Conservation (phyloP, 305 asterid genomes). For the Fraxinus baroniana region DNA sequence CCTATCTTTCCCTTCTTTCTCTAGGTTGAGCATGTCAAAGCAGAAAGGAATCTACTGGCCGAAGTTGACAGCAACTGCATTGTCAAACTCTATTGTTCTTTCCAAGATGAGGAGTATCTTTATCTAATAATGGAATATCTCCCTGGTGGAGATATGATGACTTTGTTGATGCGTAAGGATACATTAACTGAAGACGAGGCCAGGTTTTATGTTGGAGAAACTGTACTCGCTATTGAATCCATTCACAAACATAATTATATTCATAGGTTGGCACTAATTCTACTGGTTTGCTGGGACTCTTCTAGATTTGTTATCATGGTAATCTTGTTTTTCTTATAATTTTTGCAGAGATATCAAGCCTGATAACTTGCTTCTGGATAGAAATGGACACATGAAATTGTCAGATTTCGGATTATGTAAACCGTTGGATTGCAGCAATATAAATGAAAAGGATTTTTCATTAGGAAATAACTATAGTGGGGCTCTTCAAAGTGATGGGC, state of each 20-base stretch:
- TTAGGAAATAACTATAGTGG: constrained; percentile 64
- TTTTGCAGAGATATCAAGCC: constrained; percentile 90
- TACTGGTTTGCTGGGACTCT: constrained; percentile 23
- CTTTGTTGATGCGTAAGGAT: constrained; percentile 91
- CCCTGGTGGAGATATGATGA: constrained; percentile 99
- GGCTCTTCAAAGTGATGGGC: constrained; percentile 79
- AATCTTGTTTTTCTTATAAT: constrained; percentile 17
- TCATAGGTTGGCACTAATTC: constrained; percentile 59
- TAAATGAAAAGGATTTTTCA: constrained; percentile 83
- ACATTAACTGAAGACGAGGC: constrained; percentile 88
- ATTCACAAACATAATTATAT: constrained; percentile 87
- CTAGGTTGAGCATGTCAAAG: constrained; percentile 94
- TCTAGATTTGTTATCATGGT: constrained; percentile 7
- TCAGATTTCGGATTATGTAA: constrained; percentile 94
- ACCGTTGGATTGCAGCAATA: constrained; percentile 83
- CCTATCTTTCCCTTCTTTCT: constrained; percentile 17
- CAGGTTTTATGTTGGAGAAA: constrained; percentile 86
- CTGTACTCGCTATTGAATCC: constrained; percentile 91
- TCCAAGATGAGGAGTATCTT: constrained; percentile 93
- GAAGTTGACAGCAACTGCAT: constrained; percentile 96
- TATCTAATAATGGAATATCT: constrained; percentile 94
- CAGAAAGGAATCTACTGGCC: constrained; percentile 87
- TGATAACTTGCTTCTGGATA: constrained; percentile 89
- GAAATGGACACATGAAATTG: constrained; percentile 83
- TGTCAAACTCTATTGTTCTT: constrained; percentile 89